Evolutionary conservation across 2,329 filamentous ascomycete species (phyloP).

Genomic region (Grosmannia clavigera): DNA sequence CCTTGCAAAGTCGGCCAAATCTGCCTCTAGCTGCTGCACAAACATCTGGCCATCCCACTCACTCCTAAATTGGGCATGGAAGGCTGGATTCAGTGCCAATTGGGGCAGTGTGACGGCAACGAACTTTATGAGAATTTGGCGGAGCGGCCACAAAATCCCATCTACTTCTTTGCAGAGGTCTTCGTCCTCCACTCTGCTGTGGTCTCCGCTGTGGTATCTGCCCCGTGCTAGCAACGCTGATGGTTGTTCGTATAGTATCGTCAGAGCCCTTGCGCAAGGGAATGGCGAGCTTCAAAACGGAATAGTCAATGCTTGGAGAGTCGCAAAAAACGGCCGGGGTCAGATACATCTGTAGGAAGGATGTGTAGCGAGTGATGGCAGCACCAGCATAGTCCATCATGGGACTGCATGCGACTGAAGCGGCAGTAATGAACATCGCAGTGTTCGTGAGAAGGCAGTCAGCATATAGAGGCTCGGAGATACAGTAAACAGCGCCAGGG

Average conservation of each 20-base stretch:
- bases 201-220: neutral
- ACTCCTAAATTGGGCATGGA: conserved; percentile 8
- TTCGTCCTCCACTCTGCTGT: neutral
- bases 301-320: conserved; percentile 26
- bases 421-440: conserved; percentile 16
- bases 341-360: neutral
- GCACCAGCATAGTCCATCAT: conserved; percentile 30
- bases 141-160: conserved; percentile 11
- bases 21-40: neutral
- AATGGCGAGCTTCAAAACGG: conserved; percentile 13
- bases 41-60: conserved; percentile 7
- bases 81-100: conserved; percentile 13
- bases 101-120: conserved; percentile 14
- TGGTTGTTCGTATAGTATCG: conserved; percentile 16
- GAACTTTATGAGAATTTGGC: conserved; percentile 15
- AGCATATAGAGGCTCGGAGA: conserved; percentile 9
- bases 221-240: neutral
- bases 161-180: neutral
- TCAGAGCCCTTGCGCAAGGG: conserved; percentile 13
- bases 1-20: neutral
- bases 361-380: conserved; percentile 40
- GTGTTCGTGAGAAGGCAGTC: conserved; percentile 13
- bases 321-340: conserved; percentile 8
- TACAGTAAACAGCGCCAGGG: conserved; percentile 7
- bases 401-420: conserved; percentile 12